Evolutionary conservation across 495 filamentous ascomycete genomes (phyloP).

Genomic region (Glutinoglossum americanum): DNA sequence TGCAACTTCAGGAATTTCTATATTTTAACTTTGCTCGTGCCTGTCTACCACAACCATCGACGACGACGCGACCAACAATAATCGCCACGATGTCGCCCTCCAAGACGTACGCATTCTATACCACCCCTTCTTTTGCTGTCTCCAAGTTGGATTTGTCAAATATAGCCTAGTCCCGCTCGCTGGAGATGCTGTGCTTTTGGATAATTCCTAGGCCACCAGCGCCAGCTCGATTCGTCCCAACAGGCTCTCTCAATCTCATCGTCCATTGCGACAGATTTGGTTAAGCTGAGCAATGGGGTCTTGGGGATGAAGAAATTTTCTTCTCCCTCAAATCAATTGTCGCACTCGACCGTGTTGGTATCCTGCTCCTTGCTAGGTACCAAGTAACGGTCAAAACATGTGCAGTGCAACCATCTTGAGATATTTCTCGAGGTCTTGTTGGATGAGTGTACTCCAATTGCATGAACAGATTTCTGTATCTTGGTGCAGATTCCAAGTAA

Average conservation of each 20-base stretch:
- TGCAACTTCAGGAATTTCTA: not conserved
- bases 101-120: not conserved
- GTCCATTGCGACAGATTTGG: not conserved
- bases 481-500: not conserved
- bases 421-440: conserved; percentile 58
- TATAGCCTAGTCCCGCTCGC: conserved; percentile 1
- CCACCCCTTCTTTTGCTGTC: not conserved
- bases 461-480: conserved; percentile 1
- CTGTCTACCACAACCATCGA: not conserved
- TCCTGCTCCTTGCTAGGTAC: not conserved
- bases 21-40: too few relatives aligned
- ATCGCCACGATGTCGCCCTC: not conserved
- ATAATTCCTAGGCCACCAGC: not conserved
- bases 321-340: conserved; percentile 78
- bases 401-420: conserved; percentile 33
- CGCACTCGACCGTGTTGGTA: conserved; percentile 18
- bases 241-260: not conserved
- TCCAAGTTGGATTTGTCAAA: not conserved
- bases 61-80: not conserved
- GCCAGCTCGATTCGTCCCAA: conserved; percentile 1
- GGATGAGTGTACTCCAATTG: conserved; percentile 31
- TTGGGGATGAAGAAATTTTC: conserved; percentile 51
- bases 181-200: not conserved
- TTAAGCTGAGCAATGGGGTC: conserved; percentile 26
- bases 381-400: conserved; percentile 6